A percentile compares a stretch with the other conserved stretches of the same genome.
Evolutionary conservation across 306 rosid genomes (phyloP).

Genomic region (Quercus cerris): DNA sequence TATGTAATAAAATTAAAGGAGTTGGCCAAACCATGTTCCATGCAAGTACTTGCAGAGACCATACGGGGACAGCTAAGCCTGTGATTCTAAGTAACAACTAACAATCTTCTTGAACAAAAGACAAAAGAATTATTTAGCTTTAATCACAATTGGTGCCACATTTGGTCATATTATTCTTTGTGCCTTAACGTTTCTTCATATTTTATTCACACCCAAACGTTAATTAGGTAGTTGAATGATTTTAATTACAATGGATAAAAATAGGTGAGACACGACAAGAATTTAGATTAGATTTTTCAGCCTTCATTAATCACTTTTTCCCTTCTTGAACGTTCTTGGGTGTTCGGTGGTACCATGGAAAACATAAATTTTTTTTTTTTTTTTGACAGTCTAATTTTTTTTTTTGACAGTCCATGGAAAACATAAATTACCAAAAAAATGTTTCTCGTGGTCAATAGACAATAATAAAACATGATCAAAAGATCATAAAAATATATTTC

Average conservation of each 20-base stretch:
- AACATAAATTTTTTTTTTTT: no score
- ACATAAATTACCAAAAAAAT: no score
- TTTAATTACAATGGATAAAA: neutral
- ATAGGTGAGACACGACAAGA: no score
- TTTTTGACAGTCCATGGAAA: no score
- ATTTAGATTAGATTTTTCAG: neutral
- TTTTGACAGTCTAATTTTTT: no score
- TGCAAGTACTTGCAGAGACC: neutral
- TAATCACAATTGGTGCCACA: neutral
- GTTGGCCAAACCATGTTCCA: neutral
- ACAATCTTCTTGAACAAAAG: neutral
- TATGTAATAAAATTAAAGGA: neutral
- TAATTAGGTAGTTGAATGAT: neutral
- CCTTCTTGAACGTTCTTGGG: neutral
- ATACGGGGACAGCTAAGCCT: neutral
- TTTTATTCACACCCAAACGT: neutral
- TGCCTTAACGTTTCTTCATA: neutral
- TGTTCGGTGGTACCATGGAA: no score
- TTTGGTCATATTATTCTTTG: neutral
- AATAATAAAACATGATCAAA: no score
- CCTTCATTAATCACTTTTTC: neutral
- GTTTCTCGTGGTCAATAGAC: no score
- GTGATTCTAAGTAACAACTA: neutral
- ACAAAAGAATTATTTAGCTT: neutral
- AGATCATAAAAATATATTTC: no score